Conservation (phyloP, 2,329 filamentous ascomycete species). For the Microsporum ferrugineum region DNA sequence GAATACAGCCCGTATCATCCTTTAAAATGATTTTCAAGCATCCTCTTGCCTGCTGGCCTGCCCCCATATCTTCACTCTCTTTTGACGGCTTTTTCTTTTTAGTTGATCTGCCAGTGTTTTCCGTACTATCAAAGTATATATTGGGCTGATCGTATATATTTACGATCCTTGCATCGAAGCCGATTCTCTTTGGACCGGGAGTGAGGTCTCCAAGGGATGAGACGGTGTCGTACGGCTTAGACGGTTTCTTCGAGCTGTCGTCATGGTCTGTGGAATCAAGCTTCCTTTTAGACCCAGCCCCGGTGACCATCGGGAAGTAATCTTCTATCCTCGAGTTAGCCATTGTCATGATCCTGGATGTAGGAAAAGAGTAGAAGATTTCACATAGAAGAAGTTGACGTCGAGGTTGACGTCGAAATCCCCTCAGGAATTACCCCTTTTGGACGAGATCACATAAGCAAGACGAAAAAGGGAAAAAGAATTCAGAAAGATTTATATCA, state of each 20-base stretch:
- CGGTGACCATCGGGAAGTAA: background rate
- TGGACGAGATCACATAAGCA: background rate
- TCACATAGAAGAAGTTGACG: background rate
- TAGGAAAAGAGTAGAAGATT: background rate
- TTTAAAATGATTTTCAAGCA: slow-evolving; percentile 20
- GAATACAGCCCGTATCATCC: slow-evolving; percentile 20
- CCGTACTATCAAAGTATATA: slow-evolving; percentile 6
- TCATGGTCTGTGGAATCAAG: background rate
- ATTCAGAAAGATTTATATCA: background rate
- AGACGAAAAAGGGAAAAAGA: background rate
- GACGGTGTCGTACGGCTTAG: background rate
- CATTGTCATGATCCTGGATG: background rate
- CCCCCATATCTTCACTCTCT: background rate
- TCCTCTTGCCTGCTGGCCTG: background rate
- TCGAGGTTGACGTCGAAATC: background rate
- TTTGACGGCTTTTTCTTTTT: background rate
- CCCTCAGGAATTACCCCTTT: slow-evolving; percentile 5
- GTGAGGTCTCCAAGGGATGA: slow-evolving; percentile 14
- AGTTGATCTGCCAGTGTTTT: too few relatives aligned
- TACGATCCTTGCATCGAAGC: slow-evolving; percentile 19
- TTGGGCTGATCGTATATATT: slow-evolving; percentile 18
- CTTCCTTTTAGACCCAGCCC: background rate
- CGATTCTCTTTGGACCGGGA: slow-evolving; percentile 16
- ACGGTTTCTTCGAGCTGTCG: background rate
- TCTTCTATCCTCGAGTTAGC: background rate